Evolutionary conservation across 495 filamentous ascomycete genomes (phyloP).

Genomic region (Daldinia grandis): DNA sequence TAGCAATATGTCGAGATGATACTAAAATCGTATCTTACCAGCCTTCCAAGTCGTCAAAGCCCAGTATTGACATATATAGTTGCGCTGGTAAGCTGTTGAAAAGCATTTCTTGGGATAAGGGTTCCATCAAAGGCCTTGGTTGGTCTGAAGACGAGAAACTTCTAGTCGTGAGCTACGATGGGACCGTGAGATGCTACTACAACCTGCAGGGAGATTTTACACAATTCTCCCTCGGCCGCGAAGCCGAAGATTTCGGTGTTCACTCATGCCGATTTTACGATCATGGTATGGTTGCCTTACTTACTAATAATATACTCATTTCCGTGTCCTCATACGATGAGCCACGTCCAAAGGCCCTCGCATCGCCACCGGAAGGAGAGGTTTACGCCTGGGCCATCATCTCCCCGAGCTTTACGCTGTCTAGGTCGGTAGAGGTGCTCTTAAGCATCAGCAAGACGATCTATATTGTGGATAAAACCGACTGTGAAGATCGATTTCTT

Average conservation of each 20-base stretch:
- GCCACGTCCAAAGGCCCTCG: slow-evolving; percentile 84
- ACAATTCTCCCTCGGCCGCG: slow-evolving; percentile 93
- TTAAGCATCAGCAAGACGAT: slow-evolving; percentile 86
- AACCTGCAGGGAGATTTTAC: slow-evolving; percentile 93
- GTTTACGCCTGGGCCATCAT: slow-evolving; percentile 92
- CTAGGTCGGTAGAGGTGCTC: slow-evolving; percentile 93
- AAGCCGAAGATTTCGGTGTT: slow-evolving; percentile 87
- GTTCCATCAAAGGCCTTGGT: slow-evolving; percentile 84
- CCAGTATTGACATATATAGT: slow-evolving; percentile 93
- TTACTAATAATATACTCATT: slow-evolving; percentile 87
- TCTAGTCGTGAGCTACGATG: slow-evolving; percentile 86
- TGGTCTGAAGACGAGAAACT: slow-evolving; percentile 98
- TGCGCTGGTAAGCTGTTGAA: slow-evolving; percentile 84
- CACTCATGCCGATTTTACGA: slow-evolving; percentile 89
- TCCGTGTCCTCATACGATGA: slow-evolving; percentile 90
- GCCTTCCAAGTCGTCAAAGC: slow-evolving; percentile 74
- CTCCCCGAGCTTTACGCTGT: slow-evolving; percentile 86
- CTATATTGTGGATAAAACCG: slow-evolving; percentile 83
- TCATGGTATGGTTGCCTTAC: slow-evolving; percentile 89
- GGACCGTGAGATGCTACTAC: slow-evolving; percentile 89
- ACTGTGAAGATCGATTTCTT: slow-evolving; percentile 88
- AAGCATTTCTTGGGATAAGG: slow-evolving; percentile 83
- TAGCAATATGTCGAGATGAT: slow-evolving; percentile 91
- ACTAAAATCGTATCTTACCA: slow-evolving; percentile 80
- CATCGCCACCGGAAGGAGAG: slow-evolving; percentile 76